Evolutionary conservation across 78 protist species (phyloP), one percentile per base, ranked within the genome.

Genomic region (Dictyostelium firmibasis): DNA sequence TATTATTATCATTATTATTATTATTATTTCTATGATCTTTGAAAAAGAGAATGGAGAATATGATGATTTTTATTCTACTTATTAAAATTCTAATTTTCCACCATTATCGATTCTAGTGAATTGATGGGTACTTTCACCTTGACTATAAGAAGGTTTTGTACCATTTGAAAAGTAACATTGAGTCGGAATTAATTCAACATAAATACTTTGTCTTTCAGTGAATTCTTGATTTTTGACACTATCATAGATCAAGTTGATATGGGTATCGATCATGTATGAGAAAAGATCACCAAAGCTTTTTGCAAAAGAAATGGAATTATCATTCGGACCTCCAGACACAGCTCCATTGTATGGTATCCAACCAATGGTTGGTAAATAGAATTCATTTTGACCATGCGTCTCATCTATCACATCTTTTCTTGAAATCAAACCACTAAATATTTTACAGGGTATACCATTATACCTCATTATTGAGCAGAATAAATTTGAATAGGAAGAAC

Each of bases 261-360:
- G 75, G 27, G 18, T 25, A 14, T 67, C 75, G 9, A 67, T 11
- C 75, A 67, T 67, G 2, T 7, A 10, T 5, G 79, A 3, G 23
- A 33, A 72, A 14, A 72, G 79, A 33, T 72, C 79, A 31, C 79
- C 79, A 13, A 72, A 31, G 18, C 44, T 16, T 72, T 33, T 29
- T 13, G 27, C 43, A 72, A 72, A 72, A 29, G 44, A 23, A 2
- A 72, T 25, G n/a, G 18, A 25, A 67, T 67, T 67, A 27, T 27
- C 20, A 67, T 29, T 67, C 3, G 75, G 35, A 25, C 33, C 75
- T 10, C 75, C 75, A 11, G 13, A 20, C 6, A 57, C 36, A 0
- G 86, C 72, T 20, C 86, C 86, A 23, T 82, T 60, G 23, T 82
- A 82, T 0, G 86, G 75, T 11, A 82, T 8, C 86, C 86, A 82